Base-by-base conservation (phyloP, 2,329 filamentous ascomycete species). In the Cladophialophora psammophila region DNA sequence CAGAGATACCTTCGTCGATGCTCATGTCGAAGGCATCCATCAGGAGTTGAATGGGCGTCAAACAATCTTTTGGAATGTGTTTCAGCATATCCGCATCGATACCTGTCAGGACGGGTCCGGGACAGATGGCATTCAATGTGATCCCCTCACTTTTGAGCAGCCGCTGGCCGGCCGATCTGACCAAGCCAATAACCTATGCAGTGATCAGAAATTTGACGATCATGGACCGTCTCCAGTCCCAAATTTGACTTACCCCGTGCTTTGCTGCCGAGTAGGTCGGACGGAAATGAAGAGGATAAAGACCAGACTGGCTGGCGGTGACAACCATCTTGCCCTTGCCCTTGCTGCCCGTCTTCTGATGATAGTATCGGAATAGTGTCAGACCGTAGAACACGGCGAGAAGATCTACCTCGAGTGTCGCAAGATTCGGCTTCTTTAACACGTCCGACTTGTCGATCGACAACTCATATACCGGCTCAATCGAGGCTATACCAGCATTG, bases 401-500 rank as follows among this genome's bases (percentile, higher is more conserved):
- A 12, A 36, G 35, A 36, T 36, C 35, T 12, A 36, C 35, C 35
- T 36, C 35, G 7, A 36, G 35, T 12, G 35, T 36, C 10, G 7
- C 10, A 36, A 36, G 35, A 12, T 64, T 58, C 10, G 42, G 53
- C 31, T 40, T 40, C 6, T 34, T 34, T 12, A 34, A 42, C 7
- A 5, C n/a, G 36, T 36, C 53, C 35, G 18, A 26, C 5, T 32
- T 3, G 20, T 64, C 36, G 7, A 57, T 8, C 34, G 15, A 7
- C 20, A 58, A 32, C 26, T 64, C 61, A 45, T 63, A 63, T 1
- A 63, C 34, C 7, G 42, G n/a, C 15, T 63, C 42, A 54, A 52
- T 34, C 15, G 48, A 31, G 26, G 55, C 61, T 12, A 64, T 64
- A 15, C 82, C 82, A 1, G 82, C 82, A 68, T 84, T 84, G 1